Evolutionary conservation across 257 asterid species (phyloP).

Genomic region (Nemophila menziesii): DNA sequence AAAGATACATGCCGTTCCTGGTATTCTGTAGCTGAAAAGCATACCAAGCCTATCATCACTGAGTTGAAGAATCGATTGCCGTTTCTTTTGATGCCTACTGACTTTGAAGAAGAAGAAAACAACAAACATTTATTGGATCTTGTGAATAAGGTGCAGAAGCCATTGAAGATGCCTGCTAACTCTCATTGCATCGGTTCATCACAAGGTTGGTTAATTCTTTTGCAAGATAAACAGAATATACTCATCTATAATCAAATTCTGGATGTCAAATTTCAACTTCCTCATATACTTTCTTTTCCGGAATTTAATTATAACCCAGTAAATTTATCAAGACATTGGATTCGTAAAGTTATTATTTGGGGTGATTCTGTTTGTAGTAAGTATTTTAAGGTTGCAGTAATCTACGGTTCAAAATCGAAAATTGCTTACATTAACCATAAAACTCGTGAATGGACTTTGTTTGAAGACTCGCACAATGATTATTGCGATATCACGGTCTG

Average conservation of each 20-base stretch:
- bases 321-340: neutral
- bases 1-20: constrained; percentile 2
- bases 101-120: neutral
- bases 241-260: neutral
- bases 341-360: neutral
- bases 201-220: neutral
- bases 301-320: neutral
- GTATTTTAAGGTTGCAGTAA: neutral
- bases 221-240: neutral
- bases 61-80: neutral
- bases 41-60: neutral
- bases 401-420: neutral
- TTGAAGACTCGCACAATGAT: neutral
- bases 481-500: neutral
- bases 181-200: neutral
- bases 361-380: neutral
- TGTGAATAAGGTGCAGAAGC: neutral
- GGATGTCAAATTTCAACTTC: neutral
- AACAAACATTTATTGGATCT: neutral
- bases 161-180: neutral
- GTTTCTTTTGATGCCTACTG: neutral
- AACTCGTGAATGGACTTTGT: neutral
- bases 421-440: neutral
- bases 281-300: neutral
- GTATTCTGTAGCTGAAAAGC: neutral